Conservation (phyloP, 352 stramenopile species). For the Phytopythium oedochilum region DNA sequence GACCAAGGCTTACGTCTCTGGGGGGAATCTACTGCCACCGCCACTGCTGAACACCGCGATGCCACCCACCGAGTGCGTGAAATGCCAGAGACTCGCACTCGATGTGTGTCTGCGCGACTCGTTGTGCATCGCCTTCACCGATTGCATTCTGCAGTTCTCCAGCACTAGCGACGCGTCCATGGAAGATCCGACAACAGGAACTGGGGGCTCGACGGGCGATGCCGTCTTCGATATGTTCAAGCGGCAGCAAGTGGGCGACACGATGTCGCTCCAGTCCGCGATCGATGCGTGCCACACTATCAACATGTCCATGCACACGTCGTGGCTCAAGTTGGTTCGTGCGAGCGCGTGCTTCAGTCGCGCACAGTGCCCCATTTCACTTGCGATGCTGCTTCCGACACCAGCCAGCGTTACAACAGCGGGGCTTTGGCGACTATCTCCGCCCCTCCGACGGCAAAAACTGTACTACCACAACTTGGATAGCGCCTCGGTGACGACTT, state of each 20-base stretch:
- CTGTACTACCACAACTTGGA: constrained; percentile 28
- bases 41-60: constrained; percentile 5
- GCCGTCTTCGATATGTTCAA: constrained; percentile 33
- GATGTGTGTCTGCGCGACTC: constrained; percentile 46
- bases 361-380: constrained; percentile 28
- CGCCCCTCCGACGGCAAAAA: constrained; percentile 16
- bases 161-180: constrained; percentile 3
- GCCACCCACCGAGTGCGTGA: constrained; percentile 10
- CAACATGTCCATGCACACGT: constrained; percentile 19
- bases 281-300: constrained; percentile 27
- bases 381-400: constrained; percentile 29
- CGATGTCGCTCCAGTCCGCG: constrained; percentile 25
- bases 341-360: constrained; percentile 51
- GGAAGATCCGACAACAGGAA: background rate
- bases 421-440: constrained; percentile 32
- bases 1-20: constrained; percentile 16
- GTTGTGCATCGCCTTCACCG: constrained; percentile 41
- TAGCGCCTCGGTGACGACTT: constrained; percentile 2
- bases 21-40: constrained; percentile 10
- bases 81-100: constrained; percentile 35
- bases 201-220: constrained; percentile 19
- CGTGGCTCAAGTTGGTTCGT: constrained; percentile 44
- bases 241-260: constrained; percentile 13
- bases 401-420: constrained; percentile 9
- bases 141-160: constrained; percentile 34